Evolutionary conservation across 2,329 filamentous ascomycete species (phyloP).

Genomic region (Venturia carpophila): DNA sequence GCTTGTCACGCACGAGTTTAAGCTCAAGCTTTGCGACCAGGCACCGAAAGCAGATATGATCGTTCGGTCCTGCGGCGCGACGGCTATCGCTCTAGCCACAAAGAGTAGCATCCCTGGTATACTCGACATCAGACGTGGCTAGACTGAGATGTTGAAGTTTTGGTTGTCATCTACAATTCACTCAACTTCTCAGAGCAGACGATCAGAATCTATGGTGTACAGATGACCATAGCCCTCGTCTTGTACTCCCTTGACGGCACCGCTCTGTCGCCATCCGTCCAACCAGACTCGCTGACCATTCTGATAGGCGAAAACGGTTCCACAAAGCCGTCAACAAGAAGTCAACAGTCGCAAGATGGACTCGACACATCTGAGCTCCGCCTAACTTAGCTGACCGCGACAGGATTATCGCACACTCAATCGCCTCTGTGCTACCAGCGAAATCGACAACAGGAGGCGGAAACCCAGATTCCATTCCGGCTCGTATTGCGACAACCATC

Average conservation of each 20-base stretch:
- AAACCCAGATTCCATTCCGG: neutral
- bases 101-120: neutral
- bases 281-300: neutral
- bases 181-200: neutral
- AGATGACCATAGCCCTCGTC: neutral
- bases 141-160: neutral
- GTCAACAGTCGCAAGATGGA: neutral
- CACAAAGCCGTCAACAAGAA: neutral
- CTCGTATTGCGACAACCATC: neutral
- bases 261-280: neutral
- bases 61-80: constrained; percentile 5
- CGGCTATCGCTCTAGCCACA: constrained; percentile 12
- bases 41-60: constrained; percentile 2
- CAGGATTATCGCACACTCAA: neutral
- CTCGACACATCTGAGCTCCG: neutral
- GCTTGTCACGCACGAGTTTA: constrained; percentile 12
- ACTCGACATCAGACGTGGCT: constrained; percentile 1
- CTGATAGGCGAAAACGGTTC: neutral
- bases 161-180: neutral
- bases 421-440: neutral
- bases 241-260: neutral
- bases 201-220: neutral
- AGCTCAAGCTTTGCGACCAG: constrained; percentile 11
- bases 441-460: neutral
- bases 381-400: neutral